Evolutionary conservation across 768 basidiomycete species (phyloP).

Genomic region (Atractiella rhizophila): DNA sequence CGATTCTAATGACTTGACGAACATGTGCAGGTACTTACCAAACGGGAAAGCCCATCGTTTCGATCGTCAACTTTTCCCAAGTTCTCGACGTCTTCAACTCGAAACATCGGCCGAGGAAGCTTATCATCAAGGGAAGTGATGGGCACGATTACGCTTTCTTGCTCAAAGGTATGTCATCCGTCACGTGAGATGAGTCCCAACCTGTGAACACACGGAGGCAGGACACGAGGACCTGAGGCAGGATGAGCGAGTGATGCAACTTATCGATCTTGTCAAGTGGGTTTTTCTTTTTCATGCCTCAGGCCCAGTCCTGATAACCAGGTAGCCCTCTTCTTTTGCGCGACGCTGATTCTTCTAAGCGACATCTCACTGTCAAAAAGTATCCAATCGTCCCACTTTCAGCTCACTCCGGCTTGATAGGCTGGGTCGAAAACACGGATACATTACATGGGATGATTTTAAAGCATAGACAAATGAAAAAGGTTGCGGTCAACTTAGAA

Average conservation of each 20-base stretch:
- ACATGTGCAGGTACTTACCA: slow-evolving; percentile 90
- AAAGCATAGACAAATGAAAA: slow-evolving; percentile 51
- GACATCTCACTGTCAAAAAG: slow-evolving; percentile 76
- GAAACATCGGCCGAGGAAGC: slow-evolving; percentile 78
- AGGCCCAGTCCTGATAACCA: too few relatives aligned
- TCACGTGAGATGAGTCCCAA: background rate
- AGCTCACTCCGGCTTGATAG: slow-evolving; percentile 75
- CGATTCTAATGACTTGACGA: background rate
- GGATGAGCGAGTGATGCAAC: slow-evolving; percentile 96
- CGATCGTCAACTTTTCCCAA: slow-evolving; percentile 57
- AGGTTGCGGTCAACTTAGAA: slow-evolving; percentile 90
- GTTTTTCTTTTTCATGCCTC: too few relatives aligned
- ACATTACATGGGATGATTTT: slow-evolving; percentile 44
- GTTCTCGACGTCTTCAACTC: slow-evolving; percentile 84
- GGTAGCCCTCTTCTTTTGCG: slow-evolving; percentile 67
- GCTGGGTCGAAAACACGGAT: slow-evolving; percentile 88
- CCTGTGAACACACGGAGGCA: too few relatives aligned
- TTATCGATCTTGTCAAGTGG: slow-evolving; percentile 98
- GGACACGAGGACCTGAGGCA: slow-evolving; percentile 96
- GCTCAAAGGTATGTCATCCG: slow-evolving; percentile 51
- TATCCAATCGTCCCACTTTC: slow-evolving; percentile 84
- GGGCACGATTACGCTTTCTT: slow-evolving; percentile 75
- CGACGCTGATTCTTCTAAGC: slow-evolving; percentile 83
- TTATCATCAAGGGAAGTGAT: slow-evolving; percentile 67
- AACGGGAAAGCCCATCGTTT: slow-evolving; percentile 55